Conservation (phyloP, 2,329 filamentous ascomycete species). For the Penicillium sp. region DNA sequence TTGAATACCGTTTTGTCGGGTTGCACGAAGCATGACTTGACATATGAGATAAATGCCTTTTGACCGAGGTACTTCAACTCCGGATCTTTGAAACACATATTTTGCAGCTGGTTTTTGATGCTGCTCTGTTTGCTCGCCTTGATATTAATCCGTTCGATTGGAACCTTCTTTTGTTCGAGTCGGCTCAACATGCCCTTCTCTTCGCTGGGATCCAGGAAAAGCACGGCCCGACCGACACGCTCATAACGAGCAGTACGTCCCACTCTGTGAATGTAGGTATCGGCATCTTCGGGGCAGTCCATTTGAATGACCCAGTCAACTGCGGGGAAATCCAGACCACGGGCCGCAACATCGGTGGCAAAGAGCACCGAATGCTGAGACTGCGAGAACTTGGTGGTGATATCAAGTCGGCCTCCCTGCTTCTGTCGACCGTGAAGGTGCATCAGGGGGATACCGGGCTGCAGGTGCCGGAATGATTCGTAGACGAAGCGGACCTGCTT, state of each 20-base stretch:
- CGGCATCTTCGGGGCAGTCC: constrained; percentile 94
- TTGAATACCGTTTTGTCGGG: constrained; percentile 90
- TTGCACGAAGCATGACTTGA: constrained; percentile 77
- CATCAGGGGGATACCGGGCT: constrained; percentile 86
- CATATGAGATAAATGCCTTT: constrained; percentile 91
- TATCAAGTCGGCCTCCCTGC: constrained; percentile 79
- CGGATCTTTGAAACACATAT: constrained; percentile 92
- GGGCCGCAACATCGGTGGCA: constrained; percentile 89
- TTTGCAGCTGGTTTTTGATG: constrained; percentile 80
- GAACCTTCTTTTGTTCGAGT: constrained; percentile 83
- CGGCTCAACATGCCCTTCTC: constrained; percentile 85
- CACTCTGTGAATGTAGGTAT: constrained; percentile 96
- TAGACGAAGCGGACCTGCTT: constrained; percentile 97
- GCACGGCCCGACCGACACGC: constrained; percentile 75
- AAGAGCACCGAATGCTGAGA: constrained; percentile 85
- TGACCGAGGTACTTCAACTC: constrained; percentile 93
- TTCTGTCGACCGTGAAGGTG: constrained; percentile 94
- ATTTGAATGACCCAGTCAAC: constrained; percentile 99
- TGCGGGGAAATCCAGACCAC: constrained; percentile 90
- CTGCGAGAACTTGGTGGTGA: constrained; percentile 74
- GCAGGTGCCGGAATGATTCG: constrained; percentile 85
- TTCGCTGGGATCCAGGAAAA: constrained; percentile 90
- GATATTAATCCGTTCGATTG: constrained; percentile 79
- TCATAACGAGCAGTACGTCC: constrained; percentile 93
- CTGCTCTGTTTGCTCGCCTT: constrained; percentile 83